Percentiles rank a stretch among this genome's conserved stretches.
phyloP scores from a whole-genome alignment of 176 grass and related monocot species.

The Neostapfia colusana region DNA sequence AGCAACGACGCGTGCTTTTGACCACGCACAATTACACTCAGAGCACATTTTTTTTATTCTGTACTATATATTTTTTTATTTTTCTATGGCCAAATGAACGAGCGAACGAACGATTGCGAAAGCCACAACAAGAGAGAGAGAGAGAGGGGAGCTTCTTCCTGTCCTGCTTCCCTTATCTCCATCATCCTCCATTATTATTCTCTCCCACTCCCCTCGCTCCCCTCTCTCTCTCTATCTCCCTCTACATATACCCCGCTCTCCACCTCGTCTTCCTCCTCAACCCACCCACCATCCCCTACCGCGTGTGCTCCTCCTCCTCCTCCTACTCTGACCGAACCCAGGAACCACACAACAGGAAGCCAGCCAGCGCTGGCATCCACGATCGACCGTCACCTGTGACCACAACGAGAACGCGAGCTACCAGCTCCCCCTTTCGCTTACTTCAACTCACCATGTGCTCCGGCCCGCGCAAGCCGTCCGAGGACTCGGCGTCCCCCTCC shows the following conservation, averaged over 20 bases:
- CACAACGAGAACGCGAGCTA: neutral
- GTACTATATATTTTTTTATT: too few relatives aligned
- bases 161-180: slow-evolving; percentile 53
- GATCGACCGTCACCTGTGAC: neutral
- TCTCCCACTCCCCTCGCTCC: neutral
- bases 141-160: slow-evolving; percentile 53
- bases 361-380: neutral
- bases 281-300: slow-evolving; percentile 7
- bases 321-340: neutral
- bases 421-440: neutral
- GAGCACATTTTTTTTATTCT: too few relatives aligned
- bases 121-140: neutral
- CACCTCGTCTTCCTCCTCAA: neutral
- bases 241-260: slow-evolving; percentile 53
- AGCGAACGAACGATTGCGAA: slow-evolving; percentile 2
- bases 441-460: slow-evolving; percentile 59
- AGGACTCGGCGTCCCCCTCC: slow-evolving; percentile 10
- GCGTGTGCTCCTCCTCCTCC: slow-evolving; percentile 3
- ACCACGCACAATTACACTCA: slow-evolving; percentile 8
- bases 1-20: slow-evolving; percentile 46
- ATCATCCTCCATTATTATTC: slow-evolving; percentile 54
- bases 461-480: slow-evolving; percentile 60
- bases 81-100: neutral
- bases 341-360: neutral
- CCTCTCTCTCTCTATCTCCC: slow-evolving; percentile 22